Percentiles rank a stretch among this genome's conserved stretches.
phyloP scores from a whole-genome alignment of 805 yeast species.

The Candida corydali region DNA sequence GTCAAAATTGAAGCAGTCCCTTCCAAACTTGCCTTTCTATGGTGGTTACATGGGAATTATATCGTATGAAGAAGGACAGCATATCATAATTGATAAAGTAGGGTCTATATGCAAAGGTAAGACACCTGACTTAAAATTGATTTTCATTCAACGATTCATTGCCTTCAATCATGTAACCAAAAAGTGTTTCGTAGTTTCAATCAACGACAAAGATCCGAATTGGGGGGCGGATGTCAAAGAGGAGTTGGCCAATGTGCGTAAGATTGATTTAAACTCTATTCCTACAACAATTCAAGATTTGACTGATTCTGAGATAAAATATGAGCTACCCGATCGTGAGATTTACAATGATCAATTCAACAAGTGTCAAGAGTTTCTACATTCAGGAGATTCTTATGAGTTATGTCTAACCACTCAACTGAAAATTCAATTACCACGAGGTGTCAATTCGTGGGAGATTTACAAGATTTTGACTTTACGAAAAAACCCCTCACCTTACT shows the following conservation, averaged over 20 bases:
- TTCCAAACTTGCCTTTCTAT: constrained; percentile 59
- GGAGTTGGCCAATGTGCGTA: constrained; percentile 6
- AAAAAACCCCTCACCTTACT: constrained; percentile 89
- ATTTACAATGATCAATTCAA: constrained; percentile 54
- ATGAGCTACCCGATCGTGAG: constrained; percentile 48
- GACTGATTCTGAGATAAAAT: constrained; percentile 26
- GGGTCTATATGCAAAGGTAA: constrained; percentile 28
- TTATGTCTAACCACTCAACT: constrained; percentile 83
- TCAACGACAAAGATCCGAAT: constrained; percentile 29
- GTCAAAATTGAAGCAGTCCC: constrained; percentile 3
- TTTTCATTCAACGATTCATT: constrained; percentile 64
- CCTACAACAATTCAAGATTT: constrained; percentile 19
- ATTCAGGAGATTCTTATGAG: constrained; percentile 88
- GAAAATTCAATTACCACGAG: constrained; percentile 46
- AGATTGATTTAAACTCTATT: constrained; percentile 17
- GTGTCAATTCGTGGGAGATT: constrained; percentile 66
- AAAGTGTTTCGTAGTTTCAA: constrained; percentile 50
- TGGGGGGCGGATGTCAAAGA: constrained; percentile 30
- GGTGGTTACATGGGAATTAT: constrained; percentile 91
- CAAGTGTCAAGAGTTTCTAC: constrained; percentile 62
- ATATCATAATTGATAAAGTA: constrained; percentile 28
- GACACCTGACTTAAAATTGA: constrained; percentile 72
- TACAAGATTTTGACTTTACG: constrained; percentile 62
- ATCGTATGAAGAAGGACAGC: constrained; percentile 83
- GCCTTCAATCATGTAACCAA: constrained; percentile 46